Evolutionary conservation across 805 yeast species (phyloP).

Genomic region (Helenozyma rhizophorensis): DNA sequence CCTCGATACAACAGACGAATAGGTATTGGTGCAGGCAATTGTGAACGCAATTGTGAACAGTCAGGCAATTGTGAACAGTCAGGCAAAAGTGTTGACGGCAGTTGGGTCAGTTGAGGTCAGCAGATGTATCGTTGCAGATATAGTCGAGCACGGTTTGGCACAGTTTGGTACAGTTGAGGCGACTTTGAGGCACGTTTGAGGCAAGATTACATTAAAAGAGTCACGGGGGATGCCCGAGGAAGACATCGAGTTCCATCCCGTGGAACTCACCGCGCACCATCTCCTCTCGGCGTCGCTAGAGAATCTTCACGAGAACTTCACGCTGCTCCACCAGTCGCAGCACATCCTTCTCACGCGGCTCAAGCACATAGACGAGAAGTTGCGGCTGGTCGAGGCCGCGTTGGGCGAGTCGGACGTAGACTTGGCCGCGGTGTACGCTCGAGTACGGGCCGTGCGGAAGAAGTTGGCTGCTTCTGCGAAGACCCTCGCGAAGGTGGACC

Average conservation of each 20-base stretch:
- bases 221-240: no score
- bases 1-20: no score
- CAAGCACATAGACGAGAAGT: slow-evolving; percentile 35
- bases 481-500: slow-evolving; percentile 35
- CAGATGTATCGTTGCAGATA: no score
- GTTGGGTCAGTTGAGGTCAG: no score
- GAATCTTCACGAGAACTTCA: slow-evolving; percentile 44
- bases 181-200: no score
- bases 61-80: no score
- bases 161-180: no score
- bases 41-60: no score
- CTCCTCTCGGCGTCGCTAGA: slow-evolving; percentile 53
- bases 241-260: slow-evolving; percentile 46
- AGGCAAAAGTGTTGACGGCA: no score
- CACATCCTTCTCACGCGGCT: slow-evolving; percentile 48
- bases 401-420: slow-evolving; percentile 18
- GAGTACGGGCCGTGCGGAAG: slow-evolving; percentile 27
- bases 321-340: slow-evolving; percentile 54
- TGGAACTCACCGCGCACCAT: slow-evolving; percentile 56
- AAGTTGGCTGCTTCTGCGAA: slow-evolving; percentile 23
- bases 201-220: no score
- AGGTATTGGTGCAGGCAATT: no score
- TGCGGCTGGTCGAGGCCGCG: slow-evolving; percentile 21
- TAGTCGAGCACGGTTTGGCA: no score
- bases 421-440: slow-evolving; percentile 15